Conservation (phyloP, 305 asterid genomes). For the Solanum aculeatissimum region DNA sequence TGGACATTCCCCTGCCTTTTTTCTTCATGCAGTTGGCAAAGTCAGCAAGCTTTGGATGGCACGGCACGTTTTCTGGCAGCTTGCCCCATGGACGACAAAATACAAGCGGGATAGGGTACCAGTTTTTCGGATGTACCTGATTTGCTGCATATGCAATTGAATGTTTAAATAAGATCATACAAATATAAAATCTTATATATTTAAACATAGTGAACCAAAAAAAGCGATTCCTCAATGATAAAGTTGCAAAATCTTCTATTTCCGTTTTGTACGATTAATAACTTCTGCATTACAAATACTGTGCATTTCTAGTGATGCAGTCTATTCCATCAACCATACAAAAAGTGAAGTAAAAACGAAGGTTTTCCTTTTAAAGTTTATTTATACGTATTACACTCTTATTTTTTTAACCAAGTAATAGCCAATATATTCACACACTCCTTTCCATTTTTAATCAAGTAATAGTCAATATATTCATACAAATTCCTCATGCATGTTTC, state of each 20-base stretch:
- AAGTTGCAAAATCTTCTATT: neutral
- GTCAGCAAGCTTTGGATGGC: conserved; percentile 99
- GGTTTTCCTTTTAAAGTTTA: neutral
- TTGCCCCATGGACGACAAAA: conserved; percentile 99
- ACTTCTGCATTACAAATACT: neutral
- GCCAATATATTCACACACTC: neutral
- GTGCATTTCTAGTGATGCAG: neutral
- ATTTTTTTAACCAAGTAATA: neutral
- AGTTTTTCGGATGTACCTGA: conserved; percentile 96
- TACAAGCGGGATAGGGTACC: conserved; percentile 97
- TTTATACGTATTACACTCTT: neutral
- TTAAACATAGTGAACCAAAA: neutral
- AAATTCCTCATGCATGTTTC: neutral
- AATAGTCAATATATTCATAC: neutral
- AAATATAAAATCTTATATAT: neutral
- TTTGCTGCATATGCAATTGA: conserved; percentile 46
- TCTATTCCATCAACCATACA: neutral
- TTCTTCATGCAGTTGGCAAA: conserved; percentile 97
- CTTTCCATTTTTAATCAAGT: neutral
- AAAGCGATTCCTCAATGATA: neutral
- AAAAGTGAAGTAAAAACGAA: neutral
- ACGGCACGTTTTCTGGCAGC: conserved; percentile 92
- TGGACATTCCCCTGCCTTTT: conserved; percentile 98
- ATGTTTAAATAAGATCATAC: neutral
- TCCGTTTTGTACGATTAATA: neutral